Conservation (phyloP, 768 basidiomycete species). For the Strobilomyces dryophilus region DNA sequence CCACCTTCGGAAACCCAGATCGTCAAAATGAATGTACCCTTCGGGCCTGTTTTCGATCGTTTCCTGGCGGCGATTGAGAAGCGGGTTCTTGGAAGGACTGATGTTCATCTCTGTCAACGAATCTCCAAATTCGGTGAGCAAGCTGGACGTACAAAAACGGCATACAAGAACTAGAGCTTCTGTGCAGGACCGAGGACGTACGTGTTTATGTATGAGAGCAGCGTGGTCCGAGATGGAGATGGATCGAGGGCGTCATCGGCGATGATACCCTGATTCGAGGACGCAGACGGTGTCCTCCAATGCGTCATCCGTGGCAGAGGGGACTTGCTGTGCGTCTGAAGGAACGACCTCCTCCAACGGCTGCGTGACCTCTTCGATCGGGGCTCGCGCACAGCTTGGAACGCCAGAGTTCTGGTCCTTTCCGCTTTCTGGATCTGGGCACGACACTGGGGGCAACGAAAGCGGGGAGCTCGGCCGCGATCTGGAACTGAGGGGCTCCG, state of each 20-base stretch:
- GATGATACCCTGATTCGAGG: conserved; percentile 1
- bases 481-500: neutral
- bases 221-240: neutral
- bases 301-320: neutral
- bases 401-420: neutral
- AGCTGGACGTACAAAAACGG: conserved; percentile 4
- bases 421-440: neutral
- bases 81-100: neutral
- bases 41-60: neutral
- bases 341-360: neutral
- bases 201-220: conserved; percentile 3
- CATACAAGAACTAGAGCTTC: neutral
- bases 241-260: neutral
- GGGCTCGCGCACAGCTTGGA: neutral
- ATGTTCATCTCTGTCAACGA: neutral
- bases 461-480: conserved; percentile 13
- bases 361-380: neutral
- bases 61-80: neutral
- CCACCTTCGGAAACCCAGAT: neutral
- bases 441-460: conserved; percentile 12
- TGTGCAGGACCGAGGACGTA: conserved; percentile 5
- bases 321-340: neutral
- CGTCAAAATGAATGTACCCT: neutral
- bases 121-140: neutral
- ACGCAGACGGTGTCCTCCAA: neutral